Evolutionary conservation across 2,329 filamentous ascomycete genomes (phyloP).

Genomic region (Magnaporthiopsis incrustans): DNA sequence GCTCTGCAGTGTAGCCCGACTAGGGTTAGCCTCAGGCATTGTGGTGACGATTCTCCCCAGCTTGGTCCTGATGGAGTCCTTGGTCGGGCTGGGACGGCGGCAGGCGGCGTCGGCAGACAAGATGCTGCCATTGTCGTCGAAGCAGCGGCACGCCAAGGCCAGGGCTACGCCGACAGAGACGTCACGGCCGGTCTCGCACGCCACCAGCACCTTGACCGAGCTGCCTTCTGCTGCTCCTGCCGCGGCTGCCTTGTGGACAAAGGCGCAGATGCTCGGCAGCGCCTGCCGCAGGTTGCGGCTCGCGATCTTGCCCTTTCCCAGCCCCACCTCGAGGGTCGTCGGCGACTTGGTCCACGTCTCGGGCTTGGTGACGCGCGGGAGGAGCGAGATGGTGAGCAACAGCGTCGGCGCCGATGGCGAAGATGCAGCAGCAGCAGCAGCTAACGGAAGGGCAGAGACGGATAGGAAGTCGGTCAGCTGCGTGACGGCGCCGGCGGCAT

Average conservation of each 20-base stretch:
- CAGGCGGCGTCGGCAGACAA: conserved; percentile 16
- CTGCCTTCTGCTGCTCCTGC: conserved; percentile 8
- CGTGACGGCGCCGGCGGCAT: conserved; percentile 7
- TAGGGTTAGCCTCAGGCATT: conserved; percentile 75
- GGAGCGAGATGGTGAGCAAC: conserved; percentile 8
- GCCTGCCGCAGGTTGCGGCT: conserved; percentile 74
- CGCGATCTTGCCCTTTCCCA: conserved; percentile 67
- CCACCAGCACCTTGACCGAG: conserved; percentile 40
- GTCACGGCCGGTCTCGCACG: conserved; percentile 73
- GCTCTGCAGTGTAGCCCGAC: conserved; percentile 76
- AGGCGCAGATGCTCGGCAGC: conserved; percentile 53
- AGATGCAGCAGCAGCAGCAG: neutral
- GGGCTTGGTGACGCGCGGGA: conserved; percentile 29
- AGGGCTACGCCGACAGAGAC: conserved; percentile 71
- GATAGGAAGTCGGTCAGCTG: conserved; percentile 16
- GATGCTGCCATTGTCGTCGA: conserved; percentile 52
- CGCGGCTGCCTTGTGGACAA: conserved; percentile 28
- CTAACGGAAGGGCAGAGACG: conserved; percentile 12
- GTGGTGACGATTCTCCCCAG: conserved; percentile 77
- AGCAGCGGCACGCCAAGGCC: conserved; percentile 66
- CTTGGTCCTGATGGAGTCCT: conserved; percentile 66
- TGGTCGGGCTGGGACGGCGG: conserved; percentile 45
- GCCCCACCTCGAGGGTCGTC: conserved; percentile 46
- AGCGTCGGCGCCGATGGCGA: neutral
- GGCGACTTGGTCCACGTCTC: conserved; percentile 32